phyloP scores from a whole-genome alignment of 108 stramenopile species.

The Heterococcus sp. region DNA sequence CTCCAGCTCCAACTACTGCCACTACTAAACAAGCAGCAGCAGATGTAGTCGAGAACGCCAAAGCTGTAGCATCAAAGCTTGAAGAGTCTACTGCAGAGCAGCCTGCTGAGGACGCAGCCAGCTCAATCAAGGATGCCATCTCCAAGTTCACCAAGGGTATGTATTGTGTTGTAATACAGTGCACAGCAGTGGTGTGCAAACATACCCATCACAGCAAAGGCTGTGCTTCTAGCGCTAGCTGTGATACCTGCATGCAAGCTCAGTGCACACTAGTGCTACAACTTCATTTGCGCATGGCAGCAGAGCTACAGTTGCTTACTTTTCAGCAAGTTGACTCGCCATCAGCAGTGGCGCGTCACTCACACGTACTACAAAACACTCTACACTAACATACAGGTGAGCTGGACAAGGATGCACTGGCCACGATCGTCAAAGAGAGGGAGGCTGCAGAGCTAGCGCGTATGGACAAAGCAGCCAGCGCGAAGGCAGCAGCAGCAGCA shows the following conservation, averaged over 20 bases:
- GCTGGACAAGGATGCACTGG: conserved; percentile 14
- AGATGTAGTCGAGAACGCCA: neutral
- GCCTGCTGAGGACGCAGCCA: neutral
- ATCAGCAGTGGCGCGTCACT: too few species aligned
- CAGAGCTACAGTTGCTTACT: too few species aligned
- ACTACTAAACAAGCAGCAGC: neutral
- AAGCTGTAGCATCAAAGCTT: neutral
- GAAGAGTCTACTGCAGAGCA: neutral
- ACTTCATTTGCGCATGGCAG: too few species aligned
- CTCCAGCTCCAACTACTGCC: neutral
- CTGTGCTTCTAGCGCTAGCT: too few species aligned
- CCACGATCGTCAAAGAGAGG: conserved; percentile 19
- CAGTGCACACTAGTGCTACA: too few species aligned
- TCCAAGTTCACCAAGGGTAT: conserved; percentile 18
- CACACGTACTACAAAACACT: too few species aligned
- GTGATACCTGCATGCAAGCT: too few species aligned
- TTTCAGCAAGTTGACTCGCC: too few species aligned
- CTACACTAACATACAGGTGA: conserved; percentile 7
- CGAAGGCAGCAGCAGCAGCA: neutral
- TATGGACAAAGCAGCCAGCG: neutral
- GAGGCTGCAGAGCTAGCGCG: conserved; percentile 16
- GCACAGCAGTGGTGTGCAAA: too few species aligned
- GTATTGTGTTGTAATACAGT: too few species aligned
- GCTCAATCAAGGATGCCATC: conserved; percentile 27
- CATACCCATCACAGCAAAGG: too few species aligned